A percentile compares a stretch with the other conserved stretches of the same genome.
Evolutionary conservation across 2,329 filamentous ascomycete genomes (phyloP).

Genomic region (Bipolaris zeicola): DNA sequence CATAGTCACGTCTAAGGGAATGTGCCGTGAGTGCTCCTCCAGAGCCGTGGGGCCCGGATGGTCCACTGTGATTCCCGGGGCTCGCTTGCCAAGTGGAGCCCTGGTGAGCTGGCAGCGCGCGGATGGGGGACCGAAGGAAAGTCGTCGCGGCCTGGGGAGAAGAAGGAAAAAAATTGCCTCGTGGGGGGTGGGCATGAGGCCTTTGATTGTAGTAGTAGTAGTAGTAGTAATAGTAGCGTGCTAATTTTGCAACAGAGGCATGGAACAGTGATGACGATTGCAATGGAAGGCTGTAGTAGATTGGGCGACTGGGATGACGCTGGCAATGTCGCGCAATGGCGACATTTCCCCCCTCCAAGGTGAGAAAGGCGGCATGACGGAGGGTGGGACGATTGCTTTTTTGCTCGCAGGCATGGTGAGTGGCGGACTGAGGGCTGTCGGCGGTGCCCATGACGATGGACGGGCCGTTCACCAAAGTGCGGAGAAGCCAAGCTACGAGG

Average conservation of each 20-base stretch:
- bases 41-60: constrained; percentile 3
- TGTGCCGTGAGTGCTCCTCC: constrained; percentile 15
- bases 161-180: constrained; percentile 2
- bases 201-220: neutral
- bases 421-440: constrained; percentile 10
- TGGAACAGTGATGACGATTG: neutral
- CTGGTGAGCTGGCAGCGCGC: constrained; percentile 22
- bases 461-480: constrained; percentile 29
- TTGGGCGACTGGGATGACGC: constrained; percentile 5
- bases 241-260: neutral
- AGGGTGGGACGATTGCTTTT: constrained; percentile 27
- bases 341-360: constrained; percentile 9
- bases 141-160: constrained; percentile 5
- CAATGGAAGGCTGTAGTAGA: neutral
- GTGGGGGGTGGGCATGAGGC: neutral
- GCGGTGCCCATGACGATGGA: constrained; percentile 18
- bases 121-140: constrained; percentile 2
- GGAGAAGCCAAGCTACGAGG: constrained; percentile 23
- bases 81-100: constrained; percentile 24
- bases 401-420: constrained; percentile 15
- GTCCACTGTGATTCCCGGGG: constrained; percentile 11
- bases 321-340: constrained; percentile 27
- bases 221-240: neutral
- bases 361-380: constrained; percentile 25
- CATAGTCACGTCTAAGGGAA: neutral